Percentiles rank a stretch among this genome's conserved stretches.
Conservation (phyloP, 257 asterid genomes). For the Thymus quinquecostatus region DNA sequence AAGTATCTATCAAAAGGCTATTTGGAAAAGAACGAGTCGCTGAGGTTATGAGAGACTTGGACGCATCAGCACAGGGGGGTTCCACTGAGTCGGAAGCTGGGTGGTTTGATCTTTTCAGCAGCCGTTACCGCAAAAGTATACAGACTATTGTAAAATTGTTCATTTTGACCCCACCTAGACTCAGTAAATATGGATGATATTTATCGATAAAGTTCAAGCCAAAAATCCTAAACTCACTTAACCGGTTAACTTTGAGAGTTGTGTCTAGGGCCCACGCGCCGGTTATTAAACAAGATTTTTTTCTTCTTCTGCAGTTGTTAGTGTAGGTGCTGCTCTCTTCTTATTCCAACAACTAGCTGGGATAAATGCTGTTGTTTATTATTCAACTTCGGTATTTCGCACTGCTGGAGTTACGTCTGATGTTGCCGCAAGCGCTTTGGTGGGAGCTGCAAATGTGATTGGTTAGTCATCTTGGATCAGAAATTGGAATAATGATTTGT, state of each 20-base stretch:
- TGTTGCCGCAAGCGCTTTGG: constrained; percentile 94
- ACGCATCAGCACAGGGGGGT: constrained; percentile 73
- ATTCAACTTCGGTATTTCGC: constrained; percentile 92
- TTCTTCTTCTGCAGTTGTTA: constrained; percentile 69
- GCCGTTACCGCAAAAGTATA: constrained; percentile 88
- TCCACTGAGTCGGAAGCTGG: constrained; percentile 87
- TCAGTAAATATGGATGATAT: background rate
- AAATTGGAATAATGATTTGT: background rate
- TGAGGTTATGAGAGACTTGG: constrained; percentile 84
- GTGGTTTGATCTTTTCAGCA: constrained; percentile 94
- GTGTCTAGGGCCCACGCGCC: background rate
- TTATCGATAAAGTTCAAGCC: constrained; percentile 8
- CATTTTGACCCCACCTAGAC: background rate
- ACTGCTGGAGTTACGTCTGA: constrained; percentile 93
- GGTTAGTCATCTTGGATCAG: constrained; percentile 56
- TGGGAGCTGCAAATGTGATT: constrained; percentile 92
- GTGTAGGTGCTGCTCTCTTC: constrained; percentile 91
- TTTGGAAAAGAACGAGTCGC: constrained; percentile 89
- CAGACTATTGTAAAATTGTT: constrained; percentile 14
- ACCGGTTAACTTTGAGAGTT: background rate
- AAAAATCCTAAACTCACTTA: background rate
- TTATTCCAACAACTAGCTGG: constrained; percentile 94
- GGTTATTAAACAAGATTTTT: background rate
- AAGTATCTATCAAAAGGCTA: constrained; percentile 64
- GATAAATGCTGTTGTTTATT: constrained; percentile 89